phyloP scores from a whole-genome alignment of 1,139 yeast genomes.

The Debaryomycetaceae sp. region DNA sequence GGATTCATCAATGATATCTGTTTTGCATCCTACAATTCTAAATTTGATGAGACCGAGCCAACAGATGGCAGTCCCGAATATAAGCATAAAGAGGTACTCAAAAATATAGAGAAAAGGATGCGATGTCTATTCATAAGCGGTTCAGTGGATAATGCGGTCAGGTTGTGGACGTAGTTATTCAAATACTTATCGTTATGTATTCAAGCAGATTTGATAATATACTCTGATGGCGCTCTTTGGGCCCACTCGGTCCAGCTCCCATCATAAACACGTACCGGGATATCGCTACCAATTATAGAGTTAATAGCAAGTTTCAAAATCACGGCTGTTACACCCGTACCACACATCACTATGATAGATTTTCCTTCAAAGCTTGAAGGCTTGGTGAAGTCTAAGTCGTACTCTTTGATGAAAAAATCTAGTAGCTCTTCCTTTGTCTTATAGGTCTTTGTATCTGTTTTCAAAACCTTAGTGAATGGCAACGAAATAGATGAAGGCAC shows the following conservation, averaged over 20 bases:
- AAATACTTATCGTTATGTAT: not conserved
- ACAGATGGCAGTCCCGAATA: slow-evolving; percentile 12
- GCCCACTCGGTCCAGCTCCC: slow-evolving; percentile 91
- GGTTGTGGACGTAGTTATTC: slow-evolving; percentile 45
- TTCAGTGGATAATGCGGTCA: slow-evolving; percentile 53
- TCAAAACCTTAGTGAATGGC: slow-evolving; percentile 65
- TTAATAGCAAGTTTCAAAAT: slow-evolving; percentile 57
- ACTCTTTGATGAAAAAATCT: slow-evolving; percentile 40
- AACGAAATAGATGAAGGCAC: slow-evolving; percentile 76
- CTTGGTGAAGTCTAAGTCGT: slow-evolving; percentile 29
- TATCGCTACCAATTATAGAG: slow-evolving; percentile 54
- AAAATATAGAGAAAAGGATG: slow-evolving; percentile 40
- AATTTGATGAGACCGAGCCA: slow-evolving; percentile 5
- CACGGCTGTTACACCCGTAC: slow-evolving; percentile 93
- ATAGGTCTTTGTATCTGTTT: slow-evolving; percentile 45
- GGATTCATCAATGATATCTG: slow-evolving; percentile 67
- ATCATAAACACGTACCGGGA: slow-evolving; percentile 74
- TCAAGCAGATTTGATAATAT: slow-evolving; percentile 21
- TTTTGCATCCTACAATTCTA: slow-evolving; percentile 49
- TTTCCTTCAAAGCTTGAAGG: slow-evolving; percentile 19
- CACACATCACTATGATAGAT: slow-evolving; percentile 84
- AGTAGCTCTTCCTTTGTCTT: slow-evolving; percentile 45
- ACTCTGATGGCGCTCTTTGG: slow-evolving; percentile 37
- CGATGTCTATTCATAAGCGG: slow-evolving; percentile 59
- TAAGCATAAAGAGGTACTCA: slow-evolving; percentile 13